phyloP scores from a whole-genome alignment of 768 basidiomycete genomes.

The Hortiboletus flavorubellus region DNA sequence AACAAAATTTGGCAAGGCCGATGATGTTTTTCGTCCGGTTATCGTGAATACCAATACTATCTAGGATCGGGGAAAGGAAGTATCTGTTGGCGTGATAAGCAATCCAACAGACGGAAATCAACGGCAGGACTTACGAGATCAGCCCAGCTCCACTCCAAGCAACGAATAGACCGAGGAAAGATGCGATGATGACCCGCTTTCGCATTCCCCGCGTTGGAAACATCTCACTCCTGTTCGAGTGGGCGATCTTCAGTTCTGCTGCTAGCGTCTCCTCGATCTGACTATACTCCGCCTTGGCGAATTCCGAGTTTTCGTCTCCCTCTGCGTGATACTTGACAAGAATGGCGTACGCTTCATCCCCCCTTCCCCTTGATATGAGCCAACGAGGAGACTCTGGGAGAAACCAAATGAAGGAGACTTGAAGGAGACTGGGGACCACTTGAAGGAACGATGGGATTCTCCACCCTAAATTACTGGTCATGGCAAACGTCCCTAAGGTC shows the following conservation, averaged over 20 bases:
- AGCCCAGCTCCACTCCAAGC: conserved; percentile 9
- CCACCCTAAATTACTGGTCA: conserved; percentile 60
- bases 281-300: conserved; percentile 54
- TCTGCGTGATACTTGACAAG: conserved; percentile 61
- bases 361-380: conserved; percentile 55
- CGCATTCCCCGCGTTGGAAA: too few species aligned
- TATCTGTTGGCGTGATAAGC: not conserved
- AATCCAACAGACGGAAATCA: not conserved
- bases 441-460: conserved; percentile 60
- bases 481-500: conserved; percentile 63
- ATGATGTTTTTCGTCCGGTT: too few species aligned
- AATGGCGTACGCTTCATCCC: conserved; percentile 43
- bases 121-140: too few species aligned
- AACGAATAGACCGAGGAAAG: conserved; percentile 3
- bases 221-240: too few species aligned
- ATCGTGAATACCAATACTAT: too few species aligned
- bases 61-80: not conserved
- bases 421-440: conserved; percentile 47
- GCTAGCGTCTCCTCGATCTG: conserved; percentile 56
- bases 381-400: conserved; percentile 65
- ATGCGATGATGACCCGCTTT: not conserved
- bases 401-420: conserved; percentile 52
- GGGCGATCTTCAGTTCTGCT: conserved; percentile 7
- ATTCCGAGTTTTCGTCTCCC: conserved; percentile 46
- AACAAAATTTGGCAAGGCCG: not conserved